A percentile compares a stretch with the other conserved stretches of the same genome.
Conservation (phyloP, 352 stramenopile species). For the Phytophthora macrochlamydospora region DNA sequence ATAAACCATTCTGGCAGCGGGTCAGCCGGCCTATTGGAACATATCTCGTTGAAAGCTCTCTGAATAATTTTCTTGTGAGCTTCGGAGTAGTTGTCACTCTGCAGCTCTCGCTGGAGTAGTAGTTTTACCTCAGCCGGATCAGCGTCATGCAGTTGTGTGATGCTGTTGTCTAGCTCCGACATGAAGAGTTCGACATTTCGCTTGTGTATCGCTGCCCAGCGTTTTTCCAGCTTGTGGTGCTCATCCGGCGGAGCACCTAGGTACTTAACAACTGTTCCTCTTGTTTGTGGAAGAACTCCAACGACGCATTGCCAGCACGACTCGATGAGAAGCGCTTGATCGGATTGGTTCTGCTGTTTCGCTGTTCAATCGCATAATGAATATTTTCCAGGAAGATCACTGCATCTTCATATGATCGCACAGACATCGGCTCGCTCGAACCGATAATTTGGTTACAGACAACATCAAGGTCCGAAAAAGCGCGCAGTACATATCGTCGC, state of each 20-base stretch:
- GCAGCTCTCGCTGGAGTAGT: background rate
- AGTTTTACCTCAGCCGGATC: background rate
- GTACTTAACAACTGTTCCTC: background rate
- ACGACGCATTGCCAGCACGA: background rate
- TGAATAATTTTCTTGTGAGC: background rate
- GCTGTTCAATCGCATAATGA: background rate
- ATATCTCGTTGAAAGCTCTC: background rate
- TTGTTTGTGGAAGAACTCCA: background rate
- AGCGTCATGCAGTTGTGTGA: background rate
- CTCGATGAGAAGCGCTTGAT: background rate
- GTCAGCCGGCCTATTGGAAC: background rate
- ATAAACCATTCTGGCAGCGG: background rate
- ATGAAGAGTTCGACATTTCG: background rate
- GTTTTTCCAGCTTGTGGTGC: background rate
- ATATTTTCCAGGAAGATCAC: background rate
- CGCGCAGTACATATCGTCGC: background rate
- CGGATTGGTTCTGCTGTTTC: background rate
- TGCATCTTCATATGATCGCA: background rate
- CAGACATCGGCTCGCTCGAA: background rate
- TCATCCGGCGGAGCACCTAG: background rate
- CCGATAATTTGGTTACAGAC: background rate
- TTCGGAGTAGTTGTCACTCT: background rate
- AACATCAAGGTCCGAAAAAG: background rate
- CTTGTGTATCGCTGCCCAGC: background rate
- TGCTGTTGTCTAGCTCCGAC: background rate